phyloP scores from a whole-genome alignment of 352 stramenopile genomes.

The Plasmopara halstedii region DNA sequence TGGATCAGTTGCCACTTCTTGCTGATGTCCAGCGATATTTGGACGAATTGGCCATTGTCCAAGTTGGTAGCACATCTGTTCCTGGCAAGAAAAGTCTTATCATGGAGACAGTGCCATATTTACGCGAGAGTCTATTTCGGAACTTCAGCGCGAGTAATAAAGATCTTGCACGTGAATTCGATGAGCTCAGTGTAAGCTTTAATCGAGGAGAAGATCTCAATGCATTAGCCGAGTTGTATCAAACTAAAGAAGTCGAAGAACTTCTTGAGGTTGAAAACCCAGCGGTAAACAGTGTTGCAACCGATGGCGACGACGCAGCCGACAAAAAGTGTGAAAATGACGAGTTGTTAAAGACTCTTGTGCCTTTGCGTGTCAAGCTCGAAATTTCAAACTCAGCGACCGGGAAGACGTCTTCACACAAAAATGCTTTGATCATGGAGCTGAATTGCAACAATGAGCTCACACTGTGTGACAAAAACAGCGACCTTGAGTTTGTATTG shows the following conservation, averaged over 20 bases:
- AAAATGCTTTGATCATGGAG: slow-evolving; percentile 62
- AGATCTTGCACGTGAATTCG: slow-evolving; percentile 39
- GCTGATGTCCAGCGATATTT: slow-evolving; percentile 90
- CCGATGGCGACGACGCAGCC: slow-evolving; percentile 3
- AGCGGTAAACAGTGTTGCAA: neutral
- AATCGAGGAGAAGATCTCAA: slow-evolving; percentile 53
- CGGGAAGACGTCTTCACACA: slow-evolving; percentile 1
- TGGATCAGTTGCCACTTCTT: slow-evolving; percentile 95
- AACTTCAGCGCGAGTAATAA: slow-evolving; percentile 30
- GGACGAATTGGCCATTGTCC: slow-evolving; percentile 92
- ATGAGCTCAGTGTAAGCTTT: slow-evolving; percentile 33
- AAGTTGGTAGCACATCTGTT: slow-evolving; percentile 38
- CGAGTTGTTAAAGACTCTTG: neutral
- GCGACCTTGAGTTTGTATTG: slow-evolving; percentile 30
- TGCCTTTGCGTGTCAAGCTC: slow-evolving; percentile 31
- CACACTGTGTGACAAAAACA: neutral
- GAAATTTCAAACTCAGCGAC: slow-evolving; percentile 28
- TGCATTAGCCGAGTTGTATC: slow-evolving; percentile 64
- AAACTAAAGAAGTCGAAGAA: slow-evolving; percentile 75
- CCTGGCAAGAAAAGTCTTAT: slow-evolving; percentile 45
- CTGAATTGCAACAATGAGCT: slow-evolving; percentile 29
- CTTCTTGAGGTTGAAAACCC: slow-evolving; percentile 35
- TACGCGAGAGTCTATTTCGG: slow-evolving; percentile 47
- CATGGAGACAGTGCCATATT: slow-evolving; percentile 72
- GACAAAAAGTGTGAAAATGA: slow-evolving; percentile 8